Conservation (phyloP, 306 rosid genomes). For the Inga oerstediana region DNA sequence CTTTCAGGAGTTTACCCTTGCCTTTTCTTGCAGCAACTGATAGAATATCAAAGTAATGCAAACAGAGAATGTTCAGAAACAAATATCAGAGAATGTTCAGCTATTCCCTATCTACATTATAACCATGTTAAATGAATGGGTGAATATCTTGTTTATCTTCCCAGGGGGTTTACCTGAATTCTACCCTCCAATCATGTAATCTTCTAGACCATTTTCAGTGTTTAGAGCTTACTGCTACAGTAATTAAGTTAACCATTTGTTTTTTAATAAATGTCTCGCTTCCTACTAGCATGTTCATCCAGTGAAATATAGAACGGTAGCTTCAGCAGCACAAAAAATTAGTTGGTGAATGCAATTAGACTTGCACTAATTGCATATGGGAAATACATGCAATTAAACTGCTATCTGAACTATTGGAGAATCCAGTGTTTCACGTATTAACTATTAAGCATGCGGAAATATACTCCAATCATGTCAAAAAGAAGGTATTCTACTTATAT, state of each 20-base stretch:
- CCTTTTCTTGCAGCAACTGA: constrained; percentile 56
- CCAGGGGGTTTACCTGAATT: neutral
- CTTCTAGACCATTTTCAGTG: neutral
- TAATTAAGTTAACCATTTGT: neutral
- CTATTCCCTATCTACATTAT: constrained; percentile 9
- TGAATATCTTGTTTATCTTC: neutral
- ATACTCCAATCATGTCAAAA: neutral
- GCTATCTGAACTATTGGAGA: neutral
- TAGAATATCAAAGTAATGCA: constrained; percentile 7
- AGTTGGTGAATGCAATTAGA: neutral
- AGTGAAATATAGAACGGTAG: neutral
- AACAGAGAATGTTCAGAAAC: constrained; percentile 7
- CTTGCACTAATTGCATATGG: neutral
- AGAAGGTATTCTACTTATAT: no score
- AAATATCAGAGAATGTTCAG: constrained; percentile 11
- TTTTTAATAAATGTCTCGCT: neutral
- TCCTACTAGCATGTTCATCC: neutral
- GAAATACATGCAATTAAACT: no score
- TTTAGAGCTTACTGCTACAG: neutral
- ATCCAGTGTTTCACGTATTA: neutral
- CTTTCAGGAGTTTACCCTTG: constrained; percentile 55
- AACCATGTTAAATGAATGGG: neutral
- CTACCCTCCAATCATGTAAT: neutral
- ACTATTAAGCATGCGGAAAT: neutral
- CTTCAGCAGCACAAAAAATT: neutral